A percentile compares a stretch with the other conserved stretches of the same genome.
Conservation (phyloP, 2,329 filamentous ascomycete species). For the Fusarium udum region DNA sequence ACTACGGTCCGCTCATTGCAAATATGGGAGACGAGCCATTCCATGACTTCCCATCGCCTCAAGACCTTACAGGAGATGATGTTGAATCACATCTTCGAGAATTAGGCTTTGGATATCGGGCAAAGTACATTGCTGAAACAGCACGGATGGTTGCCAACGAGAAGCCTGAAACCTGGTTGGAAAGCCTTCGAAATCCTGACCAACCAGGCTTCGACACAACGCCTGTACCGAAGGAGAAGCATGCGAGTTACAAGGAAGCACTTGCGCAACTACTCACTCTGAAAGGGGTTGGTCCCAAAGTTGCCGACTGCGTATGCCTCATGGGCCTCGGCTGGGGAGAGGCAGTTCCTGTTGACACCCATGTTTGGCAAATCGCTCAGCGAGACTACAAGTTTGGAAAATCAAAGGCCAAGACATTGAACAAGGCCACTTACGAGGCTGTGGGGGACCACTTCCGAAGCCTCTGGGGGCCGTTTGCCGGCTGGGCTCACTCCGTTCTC, state of each 20-base stretch:
- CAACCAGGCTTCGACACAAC: slow-evolving; percentile 64
- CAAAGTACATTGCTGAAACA: slow-evolving; percentile 90
- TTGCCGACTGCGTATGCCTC: slow-evolving; percentile 94
- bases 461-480: slow-evolving; percentile 92
- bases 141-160: slow-evolving; percentile 76
- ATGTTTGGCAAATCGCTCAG: slow-evolving; percentile 98
- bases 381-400: slow-evolving; percentile 95
- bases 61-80: slow-evolving; percentile 74
- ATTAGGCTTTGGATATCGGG: slow-evolving; percentile 93
- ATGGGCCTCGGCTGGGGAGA: slow-evolving; percentile 98
- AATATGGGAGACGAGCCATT: slow-evolving; percentile 75
- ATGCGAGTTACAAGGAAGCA: slow-evolving; percentile 77
- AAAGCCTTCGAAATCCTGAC: slow-evolving; percentile 80
- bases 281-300: slow-evolving; percentile 93
- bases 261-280: slow-evolving; percentile 82
- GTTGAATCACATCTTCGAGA: slow-evolving; percentile 83
- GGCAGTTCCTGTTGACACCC: slow-evolving; percentile 94
- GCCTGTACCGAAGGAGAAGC: slow-evolving; percentile 56
- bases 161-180: slow-evolving; percentile 78
- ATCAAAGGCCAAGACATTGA: slow-evolving; percentile 84
- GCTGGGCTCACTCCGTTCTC: slow-evolving; percentile 96
- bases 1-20: slow-evolving; percentile 83
- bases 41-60: slow-evolving; percentile 86
- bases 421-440: slow-evolving; percentile 87
- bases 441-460: slow-evolving; percentile 89